Conservation (phyloP, 2,329 filamentous ascomycete species). For the Hymenoscyphus albidus region DNA sequence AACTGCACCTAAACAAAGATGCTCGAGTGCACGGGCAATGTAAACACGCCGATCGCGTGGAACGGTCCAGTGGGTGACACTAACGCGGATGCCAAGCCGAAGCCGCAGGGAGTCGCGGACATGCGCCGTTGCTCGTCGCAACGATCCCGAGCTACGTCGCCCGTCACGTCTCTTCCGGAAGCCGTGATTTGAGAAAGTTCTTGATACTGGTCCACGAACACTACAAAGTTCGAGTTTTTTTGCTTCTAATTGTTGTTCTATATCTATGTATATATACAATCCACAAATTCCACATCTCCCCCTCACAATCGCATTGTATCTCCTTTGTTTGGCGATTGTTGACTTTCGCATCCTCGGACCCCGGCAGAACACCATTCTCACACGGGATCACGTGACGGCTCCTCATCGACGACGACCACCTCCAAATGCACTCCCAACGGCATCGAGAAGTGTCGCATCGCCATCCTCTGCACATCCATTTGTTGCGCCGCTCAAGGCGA, state of each 20-base stretch:
- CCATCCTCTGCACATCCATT: background rate
- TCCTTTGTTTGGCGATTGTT: slow-evolving; percentile 1
- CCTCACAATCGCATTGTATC: background rate
- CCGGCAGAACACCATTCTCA: background rate
- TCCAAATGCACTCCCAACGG: background rate
- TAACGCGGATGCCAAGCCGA: background rate
- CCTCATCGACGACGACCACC: background rate
- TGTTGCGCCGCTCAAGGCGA: slow-evolving; percentile 9
- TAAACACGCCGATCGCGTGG: slow-evolving; percentile 5
- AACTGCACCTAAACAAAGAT: background rate
- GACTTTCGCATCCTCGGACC: background rate
- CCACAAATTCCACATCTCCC: background rate
- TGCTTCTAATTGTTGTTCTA: background rate
- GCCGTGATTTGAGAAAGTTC: background rate
- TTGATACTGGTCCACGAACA: background rate
- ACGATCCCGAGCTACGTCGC: background rate
- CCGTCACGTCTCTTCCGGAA: background rate
- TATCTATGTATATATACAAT: background rate
- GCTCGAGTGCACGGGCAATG: background rate
- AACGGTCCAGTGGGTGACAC: background rate
- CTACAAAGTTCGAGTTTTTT: background rate
- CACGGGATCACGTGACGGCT: background rate
- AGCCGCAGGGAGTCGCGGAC: background rate
- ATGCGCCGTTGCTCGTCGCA: background rate
- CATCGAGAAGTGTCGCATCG: slow-evolving; percentile 1